Base-by-base conservation (phyloP, 2,329 filamentous ascomycete genomes). In the Aureobasidium sp. region DNA sequence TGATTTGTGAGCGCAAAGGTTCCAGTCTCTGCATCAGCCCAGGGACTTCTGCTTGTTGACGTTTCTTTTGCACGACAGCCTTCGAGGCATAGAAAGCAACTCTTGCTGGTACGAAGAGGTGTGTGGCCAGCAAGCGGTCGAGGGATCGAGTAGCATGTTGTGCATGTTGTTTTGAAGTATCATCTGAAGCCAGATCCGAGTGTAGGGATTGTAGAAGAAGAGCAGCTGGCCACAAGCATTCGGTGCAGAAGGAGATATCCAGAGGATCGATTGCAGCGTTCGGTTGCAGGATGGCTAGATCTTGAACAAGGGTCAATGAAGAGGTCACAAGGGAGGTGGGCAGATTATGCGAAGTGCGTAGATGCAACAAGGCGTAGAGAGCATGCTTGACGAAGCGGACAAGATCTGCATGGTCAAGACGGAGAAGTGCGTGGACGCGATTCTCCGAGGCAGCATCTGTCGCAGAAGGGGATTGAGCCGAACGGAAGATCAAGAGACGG, bases 51-150 rank as follows among this genome's bases (percentile, higher is more conserved):
- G 51, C 53, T 2, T 66, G 45, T 54, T 55, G 38, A 27, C 61
- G 53, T 31, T 59, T 62, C 35, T 64, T 50, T 31, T 63, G 60
- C 49, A 57, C 50, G 60, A 64, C 57, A 73, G 42, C 27, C 31
- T 58, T 21, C n/a, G 46, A 29, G 23, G 27, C 35, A n/a, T 53
- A 71, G 65, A 76, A 77, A 4, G 69, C 66, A 23, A 68, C 63
- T 62, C 74, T 68, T 33, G 73, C 69, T 15, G 75, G 75, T 6
- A 73, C 51, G 45, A 79, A 71, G 9, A 77, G 45, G 60, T 79
- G 77, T 62, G 70, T 74, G 6, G 73, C 74, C 27, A 79, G 50
- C 4, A 76, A 63, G 57, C 65, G 69, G 49, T 76, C 73, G 19
- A 77, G 60, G 7, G 54, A 42, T 21, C 49, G 43, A 5, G 45